Base-by-base conservation (phyloP, 2,329 filamentous ascomycete genomes). In the Aspergillus persii region DNA sequence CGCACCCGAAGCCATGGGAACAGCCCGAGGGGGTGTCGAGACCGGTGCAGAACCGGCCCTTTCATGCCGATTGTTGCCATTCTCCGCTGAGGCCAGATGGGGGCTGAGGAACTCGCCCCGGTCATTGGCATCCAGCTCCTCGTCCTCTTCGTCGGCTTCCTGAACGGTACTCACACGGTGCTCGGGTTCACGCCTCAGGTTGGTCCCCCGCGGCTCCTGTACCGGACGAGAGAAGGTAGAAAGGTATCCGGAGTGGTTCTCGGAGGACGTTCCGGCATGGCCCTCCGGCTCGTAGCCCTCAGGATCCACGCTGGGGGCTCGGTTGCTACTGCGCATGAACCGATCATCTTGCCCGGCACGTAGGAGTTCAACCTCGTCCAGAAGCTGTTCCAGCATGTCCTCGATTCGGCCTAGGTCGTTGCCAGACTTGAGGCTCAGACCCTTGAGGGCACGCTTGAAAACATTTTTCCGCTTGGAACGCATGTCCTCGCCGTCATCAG, bases 401-500 rank as follows among this genome's bases (percentile, higher is more conserved):
- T 95, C 91, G 62, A 97, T 96, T 67, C 92, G 90, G 64, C 87
- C 86, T 54, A 97, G 84, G 68, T 99, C 95, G 68, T 90, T 94
- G 7, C 89, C 88, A 54, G 92, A 94, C 79, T 95, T 96, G 71
- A 89, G 85, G 67, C 92, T 92, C 53, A 99, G 81, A 3, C 93
- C 93, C 73, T 96, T 94, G 53, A 99, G 81, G n/a, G 95, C 95
- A 63, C 94, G 88, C 69, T 89, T 90, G 79, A 98, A 95, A n/a
- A 99, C 85, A 71, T 92, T 96, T 76, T 92, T 90, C 72, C 92
- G 92, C 84, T 97, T 97, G 49, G 84, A 82, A 26, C 88, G 82
- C 46, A 82, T 69, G 50, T 88, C 85, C 33, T 86, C 84, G 5
- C 79, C 77, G 18, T 85, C 83, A 8, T 84, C 81, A 11, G 78